A percentile compares a stretch with the other conserved stretches of the same genome.
Conservation (phyloP, 805 yeast species). For the Wickerhamiella siamensis region DNA sequence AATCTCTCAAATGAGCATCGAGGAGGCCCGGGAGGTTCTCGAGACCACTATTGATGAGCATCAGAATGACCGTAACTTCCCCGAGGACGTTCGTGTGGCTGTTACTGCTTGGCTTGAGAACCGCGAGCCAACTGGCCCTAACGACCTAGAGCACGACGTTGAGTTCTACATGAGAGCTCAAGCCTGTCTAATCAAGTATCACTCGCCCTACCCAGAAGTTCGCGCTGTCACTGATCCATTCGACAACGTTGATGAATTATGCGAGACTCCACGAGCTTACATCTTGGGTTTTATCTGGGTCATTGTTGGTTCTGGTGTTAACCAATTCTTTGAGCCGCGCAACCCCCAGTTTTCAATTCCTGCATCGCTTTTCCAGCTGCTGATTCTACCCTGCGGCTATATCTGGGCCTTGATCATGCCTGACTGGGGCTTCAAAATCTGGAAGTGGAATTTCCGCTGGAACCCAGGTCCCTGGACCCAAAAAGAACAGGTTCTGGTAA, state of each 20-base stretch:
- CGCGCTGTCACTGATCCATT: slow-evolving; percentile 40
- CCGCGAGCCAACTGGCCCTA: slow-evolving; percentile 3
- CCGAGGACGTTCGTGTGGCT: slow-evolving; percentile 32
- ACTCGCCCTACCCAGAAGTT: slow-evolving; percentile 48
- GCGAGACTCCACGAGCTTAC: slow-evolving; percentile 41
- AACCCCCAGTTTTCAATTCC: slow-evolving; percentile 39
- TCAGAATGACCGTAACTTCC: slow-evolving; percentile 28
- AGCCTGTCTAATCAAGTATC: slow-evolving; percentile 30
- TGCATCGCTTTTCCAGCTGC: slow-evolving; percentile 41
- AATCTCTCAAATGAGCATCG: slow-evolving; percentile 10
- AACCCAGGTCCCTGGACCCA: slow-evolving; percentile 35
- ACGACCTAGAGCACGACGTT: slow-evolving; percentile 18
- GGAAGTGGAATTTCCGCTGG: slow-evolving; percentile 17
- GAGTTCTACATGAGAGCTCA: slow-evolving; percentile 23
- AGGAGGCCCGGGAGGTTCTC: slow-evolving; percentile 31
- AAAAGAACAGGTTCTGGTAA: slow-evolving; percentile 30
- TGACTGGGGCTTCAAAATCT: slow-evolving; percentile 5
- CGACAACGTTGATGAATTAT: slow-evolving; percentile 35
- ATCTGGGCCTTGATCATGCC: slow-evolving; percentile 24
- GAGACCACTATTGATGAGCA: slow-evolving; percentile 30
- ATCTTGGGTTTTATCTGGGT: slow-evolving; percentile 39
- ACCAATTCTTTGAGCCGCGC: slow-evolving; percentile 44
- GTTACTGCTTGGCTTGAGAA: slow-evolving; percentile 24
- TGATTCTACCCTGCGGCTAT: slow-evolving; percentile 47
- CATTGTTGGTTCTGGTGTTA: slow-evolving; percentile 41